A percentile compares a stretch with the other conserved stretches of the same genome.
Evolutionary conservation across 495 filamentous ascomycete species (phyloP).

Genomic region (Tuber brumale): DNA sequence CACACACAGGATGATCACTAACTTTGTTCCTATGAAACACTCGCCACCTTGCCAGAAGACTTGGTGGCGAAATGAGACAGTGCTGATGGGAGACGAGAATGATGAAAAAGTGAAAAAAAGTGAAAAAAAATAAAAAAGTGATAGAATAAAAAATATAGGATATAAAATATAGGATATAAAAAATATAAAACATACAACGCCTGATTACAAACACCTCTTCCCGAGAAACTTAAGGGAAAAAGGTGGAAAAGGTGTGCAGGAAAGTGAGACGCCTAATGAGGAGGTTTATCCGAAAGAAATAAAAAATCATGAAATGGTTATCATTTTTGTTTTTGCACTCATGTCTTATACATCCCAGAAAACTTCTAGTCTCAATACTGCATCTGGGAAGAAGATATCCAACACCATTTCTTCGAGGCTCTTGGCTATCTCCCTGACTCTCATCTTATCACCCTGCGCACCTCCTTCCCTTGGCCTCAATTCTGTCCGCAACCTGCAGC

Average conservation of each 20-base stretch:
- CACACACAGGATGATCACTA: background rate
- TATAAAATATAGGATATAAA: background rate
- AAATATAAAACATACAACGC: background rate
- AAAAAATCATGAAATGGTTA: background rate
- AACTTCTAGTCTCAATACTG: conserved; percentile 39
- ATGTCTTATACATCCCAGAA: conserved; percentile 32
- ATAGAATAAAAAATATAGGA: background rate
- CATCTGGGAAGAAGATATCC: conserved; percentile 39
- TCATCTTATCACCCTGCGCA: conserved; percentile 19
- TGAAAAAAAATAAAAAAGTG: background rate
- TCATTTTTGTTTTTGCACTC: background rate
- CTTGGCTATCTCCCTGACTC: conserved; percentile 38
- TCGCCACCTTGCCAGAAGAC: background rate
- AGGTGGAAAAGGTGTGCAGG: background rate
- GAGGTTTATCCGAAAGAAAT: background rate
- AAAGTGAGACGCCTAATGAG: background rate
- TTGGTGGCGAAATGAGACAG: background rate
- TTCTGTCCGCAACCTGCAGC: conserved; percentile 25
- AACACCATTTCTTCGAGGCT: conserved; percentile 39
- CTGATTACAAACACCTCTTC: background rate
- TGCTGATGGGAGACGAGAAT: background rate
- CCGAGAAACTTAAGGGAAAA: background rate
- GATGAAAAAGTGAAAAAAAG: background rate
- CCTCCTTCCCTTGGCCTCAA: conserved; percentile 29
- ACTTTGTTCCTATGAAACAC: background rate